Base-by-base conservation (phyloP, 805 yeast genomes). In the Saccharomyces jurei region DNA sequence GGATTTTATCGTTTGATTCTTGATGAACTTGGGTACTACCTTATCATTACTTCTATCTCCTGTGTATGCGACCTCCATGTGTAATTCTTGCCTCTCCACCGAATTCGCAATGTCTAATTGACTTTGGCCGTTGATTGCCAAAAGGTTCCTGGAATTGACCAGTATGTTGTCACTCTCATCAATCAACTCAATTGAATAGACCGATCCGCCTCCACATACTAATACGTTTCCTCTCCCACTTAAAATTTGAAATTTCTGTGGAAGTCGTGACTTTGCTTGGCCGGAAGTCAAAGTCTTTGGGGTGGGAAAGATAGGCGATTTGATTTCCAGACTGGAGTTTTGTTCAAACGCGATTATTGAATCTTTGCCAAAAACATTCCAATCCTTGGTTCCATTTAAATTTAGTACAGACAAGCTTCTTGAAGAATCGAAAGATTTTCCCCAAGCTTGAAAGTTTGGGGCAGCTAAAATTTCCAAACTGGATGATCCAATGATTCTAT, bases 141-240 rank as follows among this genome's bases (percentile, higher is more conserved):
- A 54, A n/a, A 70, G 46, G 51, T 66, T 65, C 21, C 62, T 65
- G 26, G 65, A 60, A 49, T 67, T 63, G 6, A 70, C 56, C 17
- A 70, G 52, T 11, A 68, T 57, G 52, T 63, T 65, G 30, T 70
- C 72, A 4, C 52, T 49, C 17, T 57, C 51, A 26, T 59, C 55
- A 22, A 59, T 54, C 48, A 70, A 54, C 17, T 64, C 67, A n/a
- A 70, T 56, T 2, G 68, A 61, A 51, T 68, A 60, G 0, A 66
- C 60, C 2, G 70, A 67, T 10, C 65, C 63, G 3, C 65, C 65
- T 2, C 65, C 68, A 50, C 64, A 62, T 29, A 64, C 52, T 6
- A 67, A 54, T 1, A 67, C 60, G 50, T 64, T 66, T 13, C 73
- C 73, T 31, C 72, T 62, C 9, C 73, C 73, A 50, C 61, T 63